Evolutionary conservation across 371 early-diverging fungal genomes (phyloP), one percentile per base, ranked within the genome.

Genomic region (Parasitella parasitica): DNA sequence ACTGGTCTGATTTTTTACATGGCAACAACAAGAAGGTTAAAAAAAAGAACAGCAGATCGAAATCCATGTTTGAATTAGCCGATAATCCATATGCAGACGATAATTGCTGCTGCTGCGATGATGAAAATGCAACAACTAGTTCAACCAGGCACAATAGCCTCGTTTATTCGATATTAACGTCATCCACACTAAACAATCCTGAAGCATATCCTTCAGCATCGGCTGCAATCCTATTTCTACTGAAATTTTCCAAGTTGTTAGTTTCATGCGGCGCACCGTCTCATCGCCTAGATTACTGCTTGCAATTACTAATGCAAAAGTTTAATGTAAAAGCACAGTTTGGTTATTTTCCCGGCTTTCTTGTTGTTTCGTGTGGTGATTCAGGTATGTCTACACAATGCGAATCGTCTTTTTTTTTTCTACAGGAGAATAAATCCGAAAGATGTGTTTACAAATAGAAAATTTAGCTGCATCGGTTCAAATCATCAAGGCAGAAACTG

Each of bases 181-280:
- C 43, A 1, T 46, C 46, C 20, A 46, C 46, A 12, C 13, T 46
- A 13, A 46, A 46, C 11, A 20, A 46, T 12, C 18, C 9, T 5
- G 11, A 36, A 12, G 24, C 6, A 8, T n/a, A 27, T n/a, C 5
- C 24, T 27, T 27, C 35, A 0, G 34, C 49, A n/a, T 24, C 49
- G 4, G 32, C 12, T 18, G 28, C 62, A 46, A 27, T 11, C 22
- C 28, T 59, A 9, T 73, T 73, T 37, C 22, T 73, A 13, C 26
- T 73, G 13, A 56, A 59, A 48, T 64, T 73, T 11, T 61, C 89
- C 34, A 81, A 85, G 54, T 72, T 84, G 13, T 75, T 90, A 46
- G 84, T 88, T 57, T 73, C 76, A 15, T 87, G 80, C 60, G 93
- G 93, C 6, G 86, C 89, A 1, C 93, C 93, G 7, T 75, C 85